Conservation (phyloP, 2,329 filamentous ascomycete species). For the Fusarium annulatum region DNA sequence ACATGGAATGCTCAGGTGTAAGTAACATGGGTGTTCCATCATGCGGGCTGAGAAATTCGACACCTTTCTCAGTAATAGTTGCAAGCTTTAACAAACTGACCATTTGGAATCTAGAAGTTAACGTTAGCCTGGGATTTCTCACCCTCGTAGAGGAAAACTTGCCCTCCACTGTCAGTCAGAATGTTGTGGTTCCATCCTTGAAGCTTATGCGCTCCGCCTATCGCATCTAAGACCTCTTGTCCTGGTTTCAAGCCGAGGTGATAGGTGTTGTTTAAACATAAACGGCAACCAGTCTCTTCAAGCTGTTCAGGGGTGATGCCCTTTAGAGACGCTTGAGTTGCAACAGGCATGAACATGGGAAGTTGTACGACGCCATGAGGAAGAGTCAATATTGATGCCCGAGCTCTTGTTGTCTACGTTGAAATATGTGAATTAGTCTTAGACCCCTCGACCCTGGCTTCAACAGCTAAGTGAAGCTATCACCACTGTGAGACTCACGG, state of each 20-base stretch:
- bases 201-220: slow-evolving; percentile 93
- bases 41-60: slow-evolving; percentile 94
- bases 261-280: slow-evolving; percentile 98
- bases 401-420: slow-evolving; percentile 87
- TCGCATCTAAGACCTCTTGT: slow-evolving; percentile 84
- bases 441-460: background rate
- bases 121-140: slow-evolving; percentile 9
- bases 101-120: slow-evolving; percentile 90
- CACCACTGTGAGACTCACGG: slow-evolving; percentile 64
- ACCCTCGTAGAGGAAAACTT: slow-evolving; percentile 39
- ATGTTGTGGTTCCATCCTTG: slow-evolving; percentile 98
- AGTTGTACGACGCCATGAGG: slow-evolving; percentile 92
- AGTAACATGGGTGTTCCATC: slow-evolving; percentile 96
- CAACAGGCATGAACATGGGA: slow-evolving; percentile 98
- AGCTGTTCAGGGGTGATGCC: slow-evolving; percentile 93
- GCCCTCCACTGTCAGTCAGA: slow-evolving; percentile 83
- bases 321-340: slow-evolving; percentile 95
- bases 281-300: slow-evolving; percentile 85
- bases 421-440: slow-evolving; percentile 32
- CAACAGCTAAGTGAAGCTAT: slow-evolving; percentile 23
- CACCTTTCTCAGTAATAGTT: slow-evolving; percentile 93
- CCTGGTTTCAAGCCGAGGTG: slow-evolving; percentile 95
- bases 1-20: slow-evolving; percentile 96
- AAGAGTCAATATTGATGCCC: slow-evolving; percentile 86
- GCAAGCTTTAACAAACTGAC: slow-evolving; percentile 94